Evolutionary conservation across 1,284 basidiomycete species (phyloP), one percentile per base, ranked within the genome.

Genomic region (Pseudozyma pruni): DNA sequence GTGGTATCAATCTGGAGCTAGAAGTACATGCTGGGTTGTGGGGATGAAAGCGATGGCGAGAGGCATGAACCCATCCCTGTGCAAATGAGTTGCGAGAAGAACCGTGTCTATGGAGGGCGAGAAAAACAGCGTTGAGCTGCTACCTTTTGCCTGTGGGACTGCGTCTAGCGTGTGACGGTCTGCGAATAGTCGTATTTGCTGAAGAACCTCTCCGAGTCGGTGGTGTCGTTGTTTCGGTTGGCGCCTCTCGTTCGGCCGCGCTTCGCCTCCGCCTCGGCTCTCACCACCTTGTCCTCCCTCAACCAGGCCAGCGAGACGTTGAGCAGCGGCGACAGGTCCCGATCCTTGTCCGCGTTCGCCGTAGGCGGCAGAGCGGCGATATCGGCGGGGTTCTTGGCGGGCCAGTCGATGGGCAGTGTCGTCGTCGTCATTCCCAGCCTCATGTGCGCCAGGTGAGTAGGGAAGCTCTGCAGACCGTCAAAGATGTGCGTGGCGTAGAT

Each of bases 401-500:
- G 78, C 79, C 79, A 81, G 13, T 70, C 59, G 31, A 80, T 63
- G 1, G 74, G 72, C 20, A 60, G 29, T 1, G 57, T 52, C 4
- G 74, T 71, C 0, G 72, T 74, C 8, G 77, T 81, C 2, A 59
- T 71, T 7, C 81, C 81, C 19, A 81, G 50, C 11, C 74, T 67
- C 72, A 82, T 75, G 53, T 82, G 81, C 17, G 77, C 69, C 14
- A 82, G 27, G 43, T 81, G 74, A 0, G 80, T 80, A 6, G 81
- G 81, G 72, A 82, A 82, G n/a, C 54, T 39, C 31, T 80, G 77
- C 16, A 82, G 47, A 0, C 80, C 81, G 44, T 82, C 81, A 45
- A 82, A 82, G 59, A 82, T 82, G 63, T 82, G 81, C 8, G 81
- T 82, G 1, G 81, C 81, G 89, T 92, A 98, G 48, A 98, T 85